phyloP scores from a whole-genome alignment of 139 green algal genomes.

The Volvox reticuliferus region DNA sequence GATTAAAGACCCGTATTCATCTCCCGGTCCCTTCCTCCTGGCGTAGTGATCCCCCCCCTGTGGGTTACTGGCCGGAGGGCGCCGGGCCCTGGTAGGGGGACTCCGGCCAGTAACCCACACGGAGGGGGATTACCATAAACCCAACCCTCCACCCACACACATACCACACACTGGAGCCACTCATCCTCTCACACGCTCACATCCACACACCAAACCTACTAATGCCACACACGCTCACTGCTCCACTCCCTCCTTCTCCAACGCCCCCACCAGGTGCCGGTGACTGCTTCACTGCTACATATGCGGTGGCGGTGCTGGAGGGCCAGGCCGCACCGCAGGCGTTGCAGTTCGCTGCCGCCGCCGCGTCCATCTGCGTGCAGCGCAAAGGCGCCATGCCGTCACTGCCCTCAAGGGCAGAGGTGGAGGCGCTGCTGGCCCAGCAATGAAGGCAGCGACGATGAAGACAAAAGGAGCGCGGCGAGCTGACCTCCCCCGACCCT shows the following conservation, averaged over 20 bases:
- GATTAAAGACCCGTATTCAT: too few relatives aligned
- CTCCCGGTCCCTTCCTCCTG: too few relatives aligned
- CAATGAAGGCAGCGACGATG: conserved; percentile 41
- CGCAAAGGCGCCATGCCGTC: conserved; percentile 62
- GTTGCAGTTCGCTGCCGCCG: conserved; percentile 82
- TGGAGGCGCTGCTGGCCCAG: conserved; percentile 40
- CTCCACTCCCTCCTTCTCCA: too few relatives aligned
- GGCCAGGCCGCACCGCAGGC: conserved; percentile 70
- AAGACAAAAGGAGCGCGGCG: not conserved
- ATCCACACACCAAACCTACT: too few relatives aligned
- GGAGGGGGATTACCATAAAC: too few relatives aligned
- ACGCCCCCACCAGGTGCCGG: conserved; percentile 81
- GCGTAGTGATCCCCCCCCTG: too few relatives aligned
- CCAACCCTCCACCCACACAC: not conserved
- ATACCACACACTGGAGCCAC: too few relatives aligned
- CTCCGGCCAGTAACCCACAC: too few relatives aligned
- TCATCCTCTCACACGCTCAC: too few relatives aligned
- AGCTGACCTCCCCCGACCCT: too few relatives aligned
- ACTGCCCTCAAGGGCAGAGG: conserved; percentile 51
- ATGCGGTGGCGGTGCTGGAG: conserved; percentile 84
- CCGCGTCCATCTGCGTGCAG: conserved; percentile 80
- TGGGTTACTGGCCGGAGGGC: too few relatives aligned
- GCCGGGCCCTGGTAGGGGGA: too few relatives aligned
- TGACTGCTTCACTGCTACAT: conserved; percentile 95
- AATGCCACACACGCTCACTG: not conserved